Conservation (phyloP, 1,284 basidiomycete genomes). For the Tilletia walkeri region DNA sequence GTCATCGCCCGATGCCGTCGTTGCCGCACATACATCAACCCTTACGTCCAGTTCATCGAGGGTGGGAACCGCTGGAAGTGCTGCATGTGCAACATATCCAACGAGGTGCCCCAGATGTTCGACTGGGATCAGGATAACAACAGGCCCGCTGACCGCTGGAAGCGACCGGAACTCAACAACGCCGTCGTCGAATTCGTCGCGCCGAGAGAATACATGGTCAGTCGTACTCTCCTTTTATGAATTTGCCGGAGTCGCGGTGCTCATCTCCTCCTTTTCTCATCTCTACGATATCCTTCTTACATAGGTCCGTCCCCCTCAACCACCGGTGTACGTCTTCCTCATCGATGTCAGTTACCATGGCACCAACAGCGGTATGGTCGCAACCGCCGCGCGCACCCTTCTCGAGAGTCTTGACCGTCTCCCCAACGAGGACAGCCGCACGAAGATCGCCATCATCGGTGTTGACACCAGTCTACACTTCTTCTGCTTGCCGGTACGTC, state of each 20-base stretch:
- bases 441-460: constrained; percentile 87
- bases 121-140: constrained; percentile 96
- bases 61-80: constrained; percentile 99
- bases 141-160: constrained; percentile 92
- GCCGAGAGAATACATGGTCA: constrained; percentile 95
- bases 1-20: constrained; percentile 96
- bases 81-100: constrained; percentile 97
- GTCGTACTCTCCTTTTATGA: constrained; percentile 18
- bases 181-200: constrained; percentile 94
- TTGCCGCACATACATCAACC: constrained; percentile 98
- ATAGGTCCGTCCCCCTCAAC: constrained; percentile 85
- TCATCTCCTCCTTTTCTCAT: background rate
- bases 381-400: constrained; percentile 91
- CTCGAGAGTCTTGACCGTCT: constrained; percentile 91
- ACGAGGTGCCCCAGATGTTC: constrained; percentile 97
- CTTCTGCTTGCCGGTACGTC: constrained; percentile 71
- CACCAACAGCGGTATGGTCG: constrained; percentile 80
- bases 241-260: background rate
- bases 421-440: constrained; percentile 88
- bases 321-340: constrained; percentile 93
- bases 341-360: constrained; percentile 93
- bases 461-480: constrained; percentile 93
- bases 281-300: background rate
- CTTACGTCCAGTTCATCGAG: constrained; percentile 97
- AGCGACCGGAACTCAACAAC: constrained; percentile 87